Conservation (phyloP, 441 rosid species). For the Capsella rubella region DNA sequence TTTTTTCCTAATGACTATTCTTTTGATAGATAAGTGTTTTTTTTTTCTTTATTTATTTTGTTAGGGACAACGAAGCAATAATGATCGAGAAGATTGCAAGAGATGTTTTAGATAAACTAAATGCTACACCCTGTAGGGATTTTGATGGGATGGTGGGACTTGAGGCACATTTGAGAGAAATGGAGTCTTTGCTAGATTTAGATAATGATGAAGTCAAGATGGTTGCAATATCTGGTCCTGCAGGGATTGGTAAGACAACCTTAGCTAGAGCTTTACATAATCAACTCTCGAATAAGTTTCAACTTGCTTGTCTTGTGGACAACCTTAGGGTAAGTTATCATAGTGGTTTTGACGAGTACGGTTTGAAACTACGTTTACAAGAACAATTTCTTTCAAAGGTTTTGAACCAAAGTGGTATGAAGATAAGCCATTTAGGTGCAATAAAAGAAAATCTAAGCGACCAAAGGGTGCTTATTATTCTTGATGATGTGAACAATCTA, state of each 20-base stretch:
- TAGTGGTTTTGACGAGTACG: not conserved
- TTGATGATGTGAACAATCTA: constrained; percentile 5
- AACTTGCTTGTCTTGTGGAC: constrained; percentile 18
- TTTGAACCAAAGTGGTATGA: not conserved
- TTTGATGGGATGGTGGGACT: not conserved
- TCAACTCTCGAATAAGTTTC: constrained; percentile 23
- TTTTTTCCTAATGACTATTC: no score
- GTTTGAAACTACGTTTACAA: not conserved
- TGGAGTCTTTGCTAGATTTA: not conserved
- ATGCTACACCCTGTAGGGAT: not conserved
- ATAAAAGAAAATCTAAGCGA: constrained; percentile 19
- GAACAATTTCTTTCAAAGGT: not conserved
- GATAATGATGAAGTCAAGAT: not conserved
- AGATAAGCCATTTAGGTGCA: not conserved
- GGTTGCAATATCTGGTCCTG: constrained; percentile 22
- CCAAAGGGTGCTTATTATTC: not conserved
- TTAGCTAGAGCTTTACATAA: constrained; percentile 26
- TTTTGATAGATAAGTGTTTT: no score
- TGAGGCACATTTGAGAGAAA: not conserved
- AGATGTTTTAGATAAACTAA: not conserved
- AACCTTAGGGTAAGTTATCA: constrained; percentile 10
- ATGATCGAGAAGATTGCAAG: not conserved
- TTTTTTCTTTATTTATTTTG: no score
- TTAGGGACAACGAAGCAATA: not conserved
- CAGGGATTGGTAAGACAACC: constrained; percentile 15